Evolutionary conservation across 768 basidiomycete genomes (phyloP).

Genomic region (Mycena alexandri): DNA sequence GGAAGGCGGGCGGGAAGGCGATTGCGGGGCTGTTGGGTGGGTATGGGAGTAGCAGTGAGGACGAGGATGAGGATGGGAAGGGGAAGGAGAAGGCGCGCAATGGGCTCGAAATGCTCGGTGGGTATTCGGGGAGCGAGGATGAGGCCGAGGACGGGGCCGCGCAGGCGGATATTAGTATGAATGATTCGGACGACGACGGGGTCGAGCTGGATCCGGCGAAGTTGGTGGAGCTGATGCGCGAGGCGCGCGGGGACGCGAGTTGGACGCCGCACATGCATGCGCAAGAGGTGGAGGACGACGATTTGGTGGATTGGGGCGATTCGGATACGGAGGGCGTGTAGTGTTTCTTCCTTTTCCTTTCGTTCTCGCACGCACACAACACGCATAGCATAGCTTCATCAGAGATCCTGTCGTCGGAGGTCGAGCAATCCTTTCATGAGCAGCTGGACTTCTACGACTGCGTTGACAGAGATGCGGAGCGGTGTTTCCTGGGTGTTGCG

Average conservation of each 20-base stretch:
- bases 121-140: slow-evolving; percentile 58
- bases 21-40: slow-evolving; percentile 70
- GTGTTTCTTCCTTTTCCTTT: neutral
- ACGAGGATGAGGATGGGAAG: slow-evolving; percentile 48
- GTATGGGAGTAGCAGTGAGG: slow-evolving; percentile 67
- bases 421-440: slow-evolving; percentile 75
- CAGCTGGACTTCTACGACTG: slow-evolving; percentile 83
- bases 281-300: slow-evolving; percentile 41
- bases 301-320: slow-evolving; percentile 66
- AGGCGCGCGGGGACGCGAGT: slow-evolving; percentile 47
- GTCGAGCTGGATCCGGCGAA: slow-evolving; percentile 51
- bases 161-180: neutral
- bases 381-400: slow-evolving; percentile 13
- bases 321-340: slow-evolving; percentile 45
- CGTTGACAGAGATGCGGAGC: slow-evolving; percentile 76
- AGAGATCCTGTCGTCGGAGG: slow-evolving; percentile 66
- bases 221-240: slow-evolving; percentile 51
- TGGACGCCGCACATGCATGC: slow-evolving; percentile 31
- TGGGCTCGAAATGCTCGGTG: slow-evolving; percentile 56
- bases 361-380: neutral
- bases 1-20: slow-evolving; percentile 63
- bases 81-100: slow-evolving; percentile 41
- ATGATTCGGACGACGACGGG: slow-evolving; percentile 43
- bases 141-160: slow-evolving; percentile 47
- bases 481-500: slow-evolving; percentile 84